These are phyloP conservation scores for Colletotrichum sp. DNA, from an alignment of 2,329 filamentous ascomycete genomes.

Conservation along the genomic window DNA sequence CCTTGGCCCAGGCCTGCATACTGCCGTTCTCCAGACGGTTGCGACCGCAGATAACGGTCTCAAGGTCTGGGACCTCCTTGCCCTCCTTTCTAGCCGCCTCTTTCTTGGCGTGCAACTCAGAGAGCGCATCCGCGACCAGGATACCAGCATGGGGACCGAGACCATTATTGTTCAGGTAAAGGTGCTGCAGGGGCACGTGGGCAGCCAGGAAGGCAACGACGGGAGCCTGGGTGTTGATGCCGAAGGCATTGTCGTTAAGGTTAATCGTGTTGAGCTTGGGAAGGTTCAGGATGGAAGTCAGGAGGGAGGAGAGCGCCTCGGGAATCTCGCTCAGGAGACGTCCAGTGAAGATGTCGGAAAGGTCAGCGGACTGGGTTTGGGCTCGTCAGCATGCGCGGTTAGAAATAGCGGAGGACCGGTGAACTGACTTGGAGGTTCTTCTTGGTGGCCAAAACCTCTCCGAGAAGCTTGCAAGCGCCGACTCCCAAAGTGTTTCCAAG, in stretches of 20 bases:
- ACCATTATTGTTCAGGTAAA: conserved; percentile 98
- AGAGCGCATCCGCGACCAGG: conserved; percentile 86
- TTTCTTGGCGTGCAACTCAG: conserved; percentile 83
- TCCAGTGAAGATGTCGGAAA: conserved; percentile 97
- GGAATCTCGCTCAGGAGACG: conserved; percentile 94
- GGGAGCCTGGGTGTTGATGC: conserved; percentile 91
- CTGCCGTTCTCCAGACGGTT: conserved; percentile 95
- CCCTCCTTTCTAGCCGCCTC: conserved; percentile 74
- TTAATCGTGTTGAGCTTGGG: conserved; percentile 90
- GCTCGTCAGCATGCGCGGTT: neutral
- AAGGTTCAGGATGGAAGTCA: conserved; percentile 85
- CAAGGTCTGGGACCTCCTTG: conserved; percentile 78
- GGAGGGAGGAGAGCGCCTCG: conserved; percentile 81
- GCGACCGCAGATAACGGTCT: conserved; percentile 96
- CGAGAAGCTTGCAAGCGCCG: conserved; percentile 83
- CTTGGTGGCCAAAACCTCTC: conserved; percentile 83
- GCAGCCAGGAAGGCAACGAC: conserved; percentile 89
- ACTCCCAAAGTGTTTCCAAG: conserved; percentile 93
- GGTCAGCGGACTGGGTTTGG: conserved; percentile 70
- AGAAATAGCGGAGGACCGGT: neutral
- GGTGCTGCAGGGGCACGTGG: conserved; percentile 88
- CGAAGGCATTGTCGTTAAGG: conserved; percentile 97
- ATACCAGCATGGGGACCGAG: conserved; percentile 91
- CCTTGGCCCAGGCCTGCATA: conserved; percentile 93
- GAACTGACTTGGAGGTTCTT: conserved; percentile 74